Evolutionary conservation across 1,284 basidiomycete genomes (phyloP), one percentile per base, ranked within the genome.

Genomic region (Cutaneotrichosporon sp.): DNA sequence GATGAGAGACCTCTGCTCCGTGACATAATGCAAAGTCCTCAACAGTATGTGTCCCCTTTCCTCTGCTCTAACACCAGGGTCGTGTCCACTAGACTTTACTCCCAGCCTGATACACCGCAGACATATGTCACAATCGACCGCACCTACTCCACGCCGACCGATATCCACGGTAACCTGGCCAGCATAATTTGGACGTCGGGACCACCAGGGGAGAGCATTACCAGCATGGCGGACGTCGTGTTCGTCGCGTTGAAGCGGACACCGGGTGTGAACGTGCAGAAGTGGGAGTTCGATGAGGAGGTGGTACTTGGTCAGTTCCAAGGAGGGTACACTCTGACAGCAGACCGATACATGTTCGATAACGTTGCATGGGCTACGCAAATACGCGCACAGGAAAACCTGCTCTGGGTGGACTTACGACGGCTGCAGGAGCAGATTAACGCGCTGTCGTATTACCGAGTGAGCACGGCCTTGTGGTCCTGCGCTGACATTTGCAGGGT

Each of bases 201-300:
- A 19, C 49, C 53, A 7, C 51, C 64, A 2, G 54, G 41, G 3
- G 55, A 64, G 37, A 55, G 54, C 19, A 61, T 72, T n/a, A 33
- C 55, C 16, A 46, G 53, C 3, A 49, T 68, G 12, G 54, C 57
- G 1, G 70, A 72, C 33, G 56, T 72, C 9, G 38, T 71, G 25
- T 62, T 61, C 16, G 65, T 71, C 0, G 50, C 50, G 9, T 39
- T 69, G 7, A 43, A 41, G 2, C 62, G 67, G 59, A 49, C 32
- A 1, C 51, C 52, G 7, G 60, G 60, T 1, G 54, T 63, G 1
- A 43, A 52, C 12, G 53, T 61, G 16, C 57, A 62, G 34, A 33
- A 66, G 17, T 73, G 68, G 68, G 48, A 64, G 38, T 42, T 71
- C 17, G 68, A 73, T 5, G 59, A 70, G 44, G 53, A 46, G 26